Conservation (phyloP, 352 stramenopile species). For the Saprolegnia parasitica region DNA sequence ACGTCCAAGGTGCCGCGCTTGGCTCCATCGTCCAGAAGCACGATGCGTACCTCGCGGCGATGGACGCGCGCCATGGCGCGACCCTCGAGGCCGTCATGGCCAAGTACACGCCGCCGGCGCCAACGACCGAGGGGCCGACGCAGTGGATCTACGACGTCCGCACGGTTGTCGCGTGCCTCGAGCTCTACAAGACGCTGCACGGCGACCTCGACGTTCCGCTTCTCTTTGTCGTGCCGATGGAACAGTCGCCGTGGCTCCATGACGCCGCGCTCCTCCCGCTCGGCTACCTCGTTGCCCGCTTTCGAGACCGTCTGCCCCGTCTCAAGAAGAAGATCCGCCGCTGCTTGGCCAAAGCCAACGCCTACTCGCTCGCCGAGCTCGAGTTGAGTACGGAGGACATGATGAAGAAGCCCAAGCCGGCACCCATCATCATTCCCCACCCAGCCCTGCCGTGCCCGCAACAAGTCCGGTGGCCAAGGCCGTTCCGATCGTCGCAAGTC, state of each 20-base stretch:
- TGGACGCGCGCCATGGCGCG: not conserved
- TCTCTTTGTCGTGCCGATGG: slow-evolving; percentile 31
- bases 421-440: no score
- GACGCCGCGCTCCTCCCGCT: not conserved
- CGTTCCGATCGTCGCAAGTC: no score
- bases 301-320: not conserved
- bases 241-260: slow-evolving; percentile 28
- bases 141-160: not conserved
- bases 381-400: not conserved
- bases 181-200: slow-evolving; percentile 34
- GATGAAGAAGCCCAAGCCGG: not conserved
- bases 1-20: not conserved
- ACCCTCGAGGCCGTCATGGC: not conserved
- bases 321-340: not conserved
- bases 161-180: slow-evolving; percentile 23
- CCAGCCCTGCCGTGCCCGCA: no score
- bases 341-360: not conserved
- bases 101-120: not conserved
- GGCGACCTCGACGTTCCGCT: slow-evolving; percentile 33
- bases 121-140: not conserved
- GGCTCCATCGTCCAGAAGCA: not conserved
- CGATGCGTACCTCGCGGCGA: not conserved
- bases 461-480: no score
- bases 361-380: not conserved
- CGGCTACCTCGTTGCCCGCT: not conserved